phyloP scores from a whole-genome alignment of 805 yeast species.

The Kregervanrija fluxuum region DNA sequence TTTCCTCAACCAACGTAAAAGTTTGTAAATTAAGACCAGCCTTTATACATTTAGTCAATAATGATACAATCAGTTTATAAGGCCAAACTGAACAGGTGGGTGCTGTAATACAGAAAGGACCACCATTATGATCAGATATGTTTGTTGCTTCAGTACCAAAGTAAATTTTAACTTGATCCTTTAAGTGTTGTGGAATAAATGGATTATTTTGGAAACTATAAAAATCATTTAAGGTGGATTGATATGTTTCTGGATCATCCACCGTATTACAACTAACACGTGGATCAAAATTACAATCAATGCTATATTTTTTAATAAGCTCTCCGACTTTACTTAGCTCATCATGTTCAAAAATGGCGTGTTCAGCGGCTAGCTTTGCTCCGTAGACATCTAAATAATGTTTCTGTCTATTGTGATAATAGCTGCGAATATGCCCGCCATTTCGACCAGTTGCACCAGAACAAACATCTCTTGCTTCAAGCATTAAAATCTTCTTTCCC shows the following conservation, averaged over 20 bases:
- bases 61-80: conserved; percentile 31
- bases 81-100: conserved; percentile 43
- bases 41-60: conserved; percentile 27
- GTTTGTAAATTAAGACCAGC: conserved; percentile 35
- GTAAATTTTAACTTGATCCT: conserved; percentile 25
- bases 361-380: conserved; percentile 26
- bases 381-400: conserved; percentile 15
- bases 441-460: conserved; percentile 41
- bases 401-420: conserved; percentile 15
- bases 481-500: conserved; percentile 8
- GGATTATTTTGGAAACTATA: conserved; percentile 23
- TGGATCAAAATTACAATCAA: conserved; percentile 33
- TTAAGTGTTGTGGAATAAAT: conserved; percentile 17
- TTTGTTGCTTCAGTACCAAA: conserved; percentile 26
- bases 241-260: conserved; percentile 12
- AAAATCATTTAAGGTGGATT: conserved; percentile 16
- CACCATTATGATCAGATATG: conserved; percentile 21
- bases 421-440: conserved; percentile 42
- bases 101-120: conserved; percentile 27
- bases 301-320: conserved; percentile 25
- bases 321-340: conserved; percentile 25
- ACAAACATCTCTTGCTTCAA: conserved; percentile 35
- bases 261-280: conserved; percentile 30
- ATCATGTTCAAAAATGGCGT: conserved; percentile 32
- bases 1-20: conserved; percentile 28